Percentiles rank a stretch among this genome's conserved stretches.
Conservation (phyloP, 2,329 filamentous ascomycete genomes). For the Trichoderma sp. region DNA sequence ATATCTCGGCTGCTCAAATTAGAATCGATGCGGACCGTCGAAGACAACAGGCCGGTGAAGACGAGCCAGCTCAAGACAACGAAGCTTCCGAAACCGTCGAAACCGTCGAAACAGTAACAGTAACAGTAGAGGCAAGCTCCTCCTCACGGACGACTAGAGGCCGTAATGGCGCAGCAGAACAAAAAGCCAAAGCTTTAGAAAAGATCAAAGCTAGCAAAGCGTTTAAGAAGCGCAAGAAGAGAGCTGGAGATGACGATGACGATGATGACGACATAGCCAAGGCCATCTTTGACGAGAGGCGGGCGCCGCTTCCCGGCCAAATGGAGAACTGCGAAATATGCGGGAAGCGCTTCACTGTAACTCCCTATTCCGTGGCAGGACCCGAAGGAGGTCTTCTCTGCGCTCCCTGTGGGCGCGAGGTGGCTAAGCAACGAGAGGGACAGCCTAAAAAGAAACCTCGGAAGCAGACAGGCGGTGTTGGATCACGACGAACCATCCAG, state of each 20-base stretch:
- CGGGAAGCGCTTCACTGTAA: slow-evolving; percentile 87
- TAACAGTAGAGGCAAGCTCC: slow-evolving; percentile 27
- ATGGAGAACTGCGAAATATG: slow-evolving; percentile 86
- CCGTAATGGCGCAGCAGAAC: slow-evolving; percentile 35
- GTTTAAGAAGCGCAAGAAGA: slow-evolving; percentile 56
- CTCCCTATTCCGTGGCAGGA: slow-evolving; percentile 78
- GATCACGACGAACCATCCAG: slow-evolving; percentile 70
- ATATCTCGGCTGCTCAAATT: slow-evolving; percentile 64
- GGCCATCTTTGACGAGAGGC: slow-evolving; percentile 47
- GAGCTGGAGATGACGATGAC: slow-evolving; percentile 30
- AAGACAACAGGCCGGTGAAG: slow-evolving; percentile 35
- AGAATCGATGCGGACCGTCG: slow-evolving; percentile 50
- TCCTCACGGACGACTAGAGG: slow-evolving; percentile 31
- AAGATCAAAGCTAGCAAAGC: slow-evolving; percentile 62
- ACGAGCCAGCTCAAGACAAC: slow-evolving; percentile 24
- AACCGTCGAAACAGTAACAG: slow-evolving; percentile 8
- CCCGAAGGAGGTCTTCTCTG: slow-evolving; percentile 86
- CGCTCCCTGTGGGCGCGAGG: slow-evolving; percentile 72
- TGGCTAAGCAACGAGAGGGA: slow-evolving; percentile 59
- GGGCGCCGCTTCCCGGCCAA: slow-evolving; percentile 71
- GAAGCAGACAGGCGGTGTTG: slow-evolving; percentile 53
- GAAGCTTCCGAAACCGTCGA: slow-evolving; percentile 22
- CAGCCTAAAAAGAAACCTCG: slow-evolving; percentile 44
- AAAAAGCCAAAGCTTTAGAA: slow-evolving; percentile 43
- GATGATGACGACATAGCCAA: slow-evolving; percentile 50